These are phyloP conservation scores for Talaromyces funiculosus DNA, from an alignment of 2,329 filamentous ascomycete genomes.

Conservation along the genomic window DNA sequence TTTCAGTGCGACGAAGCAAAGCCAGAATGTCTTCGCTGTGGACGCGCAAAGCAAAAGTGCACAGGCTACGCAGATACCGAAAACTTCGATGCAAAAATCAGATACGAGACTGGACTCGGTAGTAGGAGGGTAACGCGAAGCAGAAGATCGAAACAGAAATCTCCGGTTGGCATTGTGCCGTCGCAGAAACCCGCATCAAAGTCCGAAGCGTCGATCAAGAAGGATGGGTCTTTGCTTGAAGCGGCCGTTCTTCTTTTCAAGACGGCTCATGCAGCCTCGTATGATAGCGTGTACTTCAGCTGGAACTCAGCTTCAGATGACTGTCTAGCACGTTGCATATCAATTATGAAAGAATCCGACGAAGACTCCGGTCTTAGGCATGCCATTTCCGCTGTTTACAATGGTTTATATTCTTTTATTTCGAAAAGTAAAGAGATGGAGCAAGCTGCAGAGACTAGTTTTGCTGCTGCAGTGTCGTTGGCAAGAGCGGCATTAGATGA, in stretches of 20 bases:
- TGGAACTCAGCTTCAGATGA: neutral
- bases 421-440: neutral
- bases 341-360: neutral
- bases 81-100: neutral
- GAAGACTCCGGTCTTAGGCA: neutral
- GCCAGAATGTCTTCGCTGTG: constrained; percentile 1
- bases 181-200: neutral
- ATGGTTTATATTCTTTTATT: constrained; percentile 1
- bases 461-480: constrained; percentile 4
- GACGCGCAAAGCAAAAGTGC: neutral
- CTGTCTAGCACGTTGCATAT: neutral
- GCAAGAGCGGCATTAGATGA: constrained; percentile 4
- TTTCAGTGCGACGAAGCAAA: constrained; percentile 6
- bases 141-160: neutral
- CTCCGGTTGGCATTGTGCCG: neutral
- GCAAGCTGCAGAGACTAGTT: neutral
- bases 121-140: neutral
- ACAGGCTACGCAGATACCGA: neutral
- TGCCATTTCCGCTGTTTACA: neutral
- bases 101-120: neutral
- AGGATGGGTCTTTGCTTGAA: neutral
- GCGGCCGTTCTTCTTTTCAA: neutral
- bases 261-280: neutral
- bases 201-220: neutral
- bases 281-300: neutral